These are phyloP conservation scores for Cicer cuneatum DNA, from an alignment of 306 rosid genomes.

Conservation along the genomic window DNA sequence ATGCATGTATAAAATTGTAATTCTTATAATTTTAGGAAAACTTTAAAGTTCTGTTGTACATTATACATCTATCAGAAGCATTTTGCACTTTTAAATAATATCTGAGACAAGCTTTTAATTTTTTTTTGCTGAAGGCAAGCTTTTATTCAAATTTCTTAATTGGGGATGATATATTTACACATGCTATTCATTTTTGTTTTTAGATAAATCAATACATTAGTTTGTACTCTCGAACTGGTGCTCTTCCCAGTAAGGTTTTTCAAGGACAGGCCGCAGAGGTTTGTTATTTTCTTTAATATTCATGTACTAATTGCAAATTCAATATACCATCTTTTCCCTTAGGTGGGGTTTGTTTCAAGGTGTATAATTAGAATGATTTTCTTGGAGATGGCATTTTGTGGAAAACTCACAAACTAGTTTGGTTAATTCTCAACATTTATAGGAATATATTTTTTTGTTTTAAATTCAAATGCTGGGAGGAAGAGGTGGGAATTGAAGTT, in stretches of 20 bases:
- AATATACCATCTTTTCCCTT: not conserved
- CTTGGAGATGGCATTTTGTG: not conserved
- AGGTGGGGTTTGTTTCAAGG: not conserved
- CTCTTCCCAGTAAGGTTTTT: slow-evolving; percentile 79
- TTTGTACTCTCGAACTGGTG: slow-evolving; percentile 74
- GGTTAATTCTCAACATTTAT: not conserved
- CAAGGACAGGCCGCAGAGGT: slow-evolving; percentile 87
- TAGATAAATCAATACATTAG: slow-evolving; percentile 86
- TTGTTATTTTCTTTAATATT: slow-evolving; percentile 39
- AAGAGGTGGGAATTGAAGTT: not conserved
- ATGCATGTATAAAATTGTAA: not conserved
- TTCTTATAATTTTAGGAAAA: not conserved
- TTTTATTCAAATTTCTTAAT: slow-evolving; percentile 7
- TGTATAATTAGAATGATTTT: not conserved
- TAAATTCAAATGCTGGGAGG: not conserved
- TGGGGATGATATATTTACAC: slow-evolving; percentile 17
- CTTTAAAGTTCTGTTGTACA: slow-evolving; percentile 4
- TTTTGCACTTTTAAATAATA: slow-evolving; percentile 8
- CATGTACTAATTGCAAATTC: slow-evolving; percentile 32
- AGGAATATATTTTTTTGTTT: not conserved
- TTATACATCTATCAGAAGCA: slow-evolving; percentile 11
- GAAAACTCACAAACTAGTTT: not conserved
- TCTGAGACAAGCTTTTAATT: slow-evolving; percentile 5
- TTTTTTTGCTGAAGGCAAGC: too few species aligned
- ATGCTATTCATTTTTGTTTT: slow-evolving; percentile 35